Evolutionary conservation across 805 yeast genomes (phyloP).

Genomic region (Suhomyces pyralidae): DNA sequence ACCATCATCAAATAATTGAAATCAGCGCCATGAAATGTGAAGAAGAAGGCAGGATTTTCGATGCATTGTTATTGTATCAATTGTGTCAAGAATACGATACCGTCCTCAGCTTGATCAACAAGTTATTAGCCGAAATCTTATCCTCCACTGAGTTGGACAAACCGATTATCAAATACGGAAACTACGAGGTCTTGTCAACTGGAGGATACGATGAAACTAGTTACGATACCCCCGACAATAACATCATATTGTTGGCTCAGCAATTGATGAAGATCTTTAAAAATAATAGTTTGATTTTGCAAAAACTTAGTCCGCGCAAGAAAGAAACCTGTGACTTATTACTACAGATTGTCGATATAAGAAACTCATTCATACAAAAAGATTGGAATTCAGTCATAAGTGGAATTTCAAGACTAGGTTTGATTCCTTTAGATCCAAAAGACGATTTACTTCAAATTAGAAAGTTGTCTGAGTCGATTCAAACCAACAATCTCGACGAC

Average conservation of each 20-base stretch:
- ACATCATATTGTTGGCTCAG: slow-evolving; percentile 45
- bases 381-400: slow-evolving; percentile 60
- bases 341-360: slow-evolving; percentile 63
- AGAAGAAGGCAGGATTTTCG: slow-evolving; percentile 85
- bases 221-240: slow-evolving; percentile 43
- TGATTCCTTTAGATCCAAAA: slow-evolving; percentile 57
- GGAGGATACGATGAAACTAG: slow-evolving; percentile 32
- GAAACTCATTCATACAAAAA: slow-evolving; percentile 53
- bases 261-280: slow-evolving; percentile 45
- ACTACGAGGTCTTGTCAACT: slow-evolving; percentile 23
- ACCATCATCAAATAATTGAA: slow-evolving; percentile 69
- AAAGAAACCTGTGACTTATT: slow-evolving; percentile 65
- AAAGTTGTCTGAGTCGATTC: slow-evolving; percentile 57
- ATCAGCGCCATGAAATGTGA: slow-evolving; percentile 84
- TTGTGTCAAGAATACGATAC: slow-evolving; percentile 83
- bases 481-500: slow-evolving; percentile 62
- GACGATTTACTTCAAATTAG: slow-evolving; percentile 59
- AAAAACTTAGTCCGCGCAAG: slow-evolving; percentile 51
- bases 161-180: slow-evolving; percentile 46
- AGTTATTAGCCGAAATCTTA: slow-evolving; percentile 73
- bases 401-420: slow-evolving; percentile 54
- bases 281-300: slow-evolving; percentile 57
- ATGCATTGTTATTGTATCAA: slow-evolving; percentile 82
- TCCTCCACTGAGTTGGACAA: slow-evolving; percentile 67
- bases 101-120: slow-evolving; percentile 71